phyloP scores from a whole-genome alignment of 441 rosid genomes.

The Eutrema salsugineum region DNA sequence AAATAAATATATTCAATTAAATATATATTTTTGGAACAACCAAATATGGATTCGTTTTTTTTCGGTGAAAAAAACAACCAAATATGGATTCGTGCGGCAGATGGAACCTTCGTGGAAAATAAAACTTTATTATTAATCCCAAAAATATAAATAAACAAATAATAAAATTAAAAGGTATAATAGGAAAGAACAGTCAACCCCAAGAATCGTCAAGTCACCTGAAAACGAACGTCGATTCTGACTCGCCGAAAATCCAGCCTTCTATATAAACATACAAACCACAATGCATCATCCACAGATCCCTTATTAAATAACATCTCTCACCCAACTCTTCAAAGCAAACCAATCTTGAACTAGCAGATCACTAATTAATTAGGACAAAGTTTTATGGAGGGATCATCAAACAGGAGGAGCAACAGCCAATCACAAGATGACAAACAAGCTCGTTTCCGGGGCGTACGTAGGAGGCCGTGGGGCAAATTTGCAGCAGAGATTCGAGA shows the following conservation, averaged over 20 bases:
- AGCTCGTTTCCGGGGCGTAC: slow-evolving; percentile 48
- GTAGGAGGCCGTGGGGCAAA: slow-evolving; percentile 89
- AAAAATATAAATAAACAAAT: neutral
- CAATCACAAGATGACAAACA: slow-evolving; percentile 26
- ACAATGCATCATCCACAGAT: slow-evolving; percentile 11
- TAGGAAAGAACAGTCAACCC: slow-evolving; percentile 24
- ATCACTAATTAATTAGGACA: neutral
- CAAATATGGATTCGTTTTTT: neutral
- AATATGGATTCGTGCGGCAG: neutral
- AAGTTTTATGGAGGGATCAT: slow-evolving; percentile 29
- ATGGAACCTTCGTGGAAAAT: slow-evolving; percentile 21
- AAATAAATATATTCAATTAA: no score
- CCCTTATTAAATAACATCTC: neutral
- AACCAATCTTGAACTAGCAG: slow-evolving; percentile 18
- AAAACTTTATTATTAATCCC: neutral
- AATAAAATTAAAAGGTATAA: slow-evolving; percentile 1
- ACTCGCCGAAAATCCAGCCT: slow-evolving; percentile 14
- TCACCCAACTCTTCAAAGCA: slow-evolving; percentile 8
- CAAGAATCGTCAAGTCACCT: slow-evolving; percentile 33
- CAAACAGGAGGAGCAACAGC: slow-evolving; percentile 19
- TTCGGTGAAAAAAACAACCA: no score
- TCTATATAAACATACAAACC: slow-evolving; percentile 18
- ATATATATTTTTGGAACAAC: no score
- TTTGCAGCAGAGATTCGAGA: slow-evolving; percentile 92
- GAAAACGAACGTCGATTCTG: slow-evolving; percentile 34